Conservation (phyloP, 805 yeast species). For the Ascoidea asiatica region DNA sequence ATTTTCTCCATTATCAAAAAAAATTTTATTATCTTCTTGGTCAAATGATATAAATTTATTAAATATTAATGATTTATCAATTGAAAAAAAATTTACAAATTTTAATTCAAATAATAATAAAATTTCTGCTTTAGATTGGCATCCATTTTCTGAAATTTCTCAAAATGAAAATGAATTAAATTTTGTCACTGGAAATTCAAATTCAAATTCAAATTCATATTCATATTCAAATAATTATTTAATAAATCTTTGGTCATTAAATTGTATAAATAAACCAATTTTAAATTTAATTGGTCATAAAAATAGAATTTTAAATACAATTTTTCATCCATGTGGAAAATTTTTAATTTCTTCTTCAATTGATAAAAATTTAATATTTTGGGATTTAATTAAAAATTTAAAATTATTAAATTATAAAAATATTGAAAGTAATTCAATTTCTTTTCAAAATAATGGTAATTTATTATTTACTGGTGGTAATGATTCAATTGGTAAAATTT, state of each 20-base stretch:
- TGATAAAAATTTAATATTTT: conserved; percentile 79
- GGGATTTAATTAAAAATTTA: conserved; percentile 47
- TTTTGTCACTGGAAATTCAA: conserved; percentile 29
- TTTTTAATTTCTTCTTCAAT: conserved; percentile 59
- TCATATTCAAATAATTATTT: too few species aligned
- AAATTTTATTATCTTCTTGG: conserved; percentile 71
- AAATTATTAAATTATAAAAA: conserved; percentile 81
- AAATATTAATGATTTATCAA: conserved; percentile 24
- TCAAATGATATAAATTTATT: conserved; percentile 52
- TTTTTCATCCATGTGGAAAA: conserved; percentile 51
- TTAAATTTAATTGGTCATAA: conserved; percentile 28
- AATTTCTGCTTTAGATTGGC: conserved; percentile 62
- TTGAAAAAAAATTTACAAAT: conserved; percentile 12
- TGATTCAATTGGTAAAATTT: conserved; percentile 58
- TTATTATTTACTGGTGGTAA: conserved; percentile 64
- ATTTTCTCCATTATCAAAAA: conserved; percentile 23
- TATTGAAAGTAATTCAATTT: conserved; percentile 48
- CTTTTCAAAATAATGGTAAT: conserved; percentile 69
- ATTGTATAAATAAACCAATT: conserved; percentile 13
- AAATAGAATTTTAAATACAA: conserved; percentile 43
- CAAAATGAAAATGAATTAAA: conserved; percentile 10
- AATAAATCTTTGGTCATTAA: conserved; percentile 22
- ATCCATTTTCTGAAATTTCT: conserved; percentile 16
- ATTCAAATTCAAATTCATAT: too few species aligned
- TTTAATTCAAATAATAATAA: conserved; percentile 45